Conservation (phyloP, 306 rosid genomes). For the Trifolium repens region DNA sequence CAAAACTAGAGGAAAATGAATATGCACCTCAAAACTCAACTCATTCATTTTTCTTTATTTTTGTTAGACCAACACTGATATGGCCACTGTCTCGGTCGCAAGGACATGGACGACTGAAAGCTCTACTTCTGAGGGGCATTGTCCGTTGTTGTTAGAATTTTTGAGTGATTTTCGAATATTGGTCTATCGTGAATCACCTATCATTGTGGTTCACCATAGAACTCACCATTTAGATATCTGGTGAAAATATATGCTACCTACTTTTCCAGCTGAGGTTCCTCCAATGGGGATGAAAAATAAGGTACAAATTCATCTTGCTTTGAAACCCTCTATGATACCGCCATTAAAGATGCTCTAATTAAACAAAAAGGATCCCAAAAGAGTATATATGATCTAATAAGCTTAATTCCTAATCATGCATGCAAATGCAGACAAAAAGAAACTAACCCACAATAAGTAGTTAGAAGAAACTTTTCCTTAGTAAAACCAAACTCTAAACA, state of each 20-base stretch:
- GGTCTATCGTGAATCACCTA: not conserved
- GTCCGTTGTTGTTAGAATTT: not conserved
- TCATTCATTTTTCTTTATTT: not conserved
- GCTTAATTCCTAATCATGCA: not conserved
- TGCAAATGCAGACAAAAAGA: not conserved
- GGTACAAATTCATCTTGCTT: no score
- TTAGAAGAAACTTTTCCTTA: conserved; percentile 8
- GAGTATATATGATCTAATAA: not conserved
- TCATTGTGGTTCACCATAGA: not conserved
- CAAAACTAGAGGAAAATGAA: not conserved
- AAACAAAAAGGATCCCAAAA: not conserved
- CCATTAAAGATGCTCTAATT: no score
- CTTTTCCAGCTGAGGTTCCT: no score
- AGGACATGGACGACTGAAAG: not conserved
- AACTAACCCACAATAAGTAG: conserved; percentile 7
- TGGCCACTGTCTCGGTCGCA: not conserved
- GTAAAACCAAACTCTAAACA: not conserved
- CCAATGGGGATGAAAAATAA: no score
- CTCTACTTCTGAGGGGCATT: not conserved
- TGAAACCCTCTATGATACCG: no score
- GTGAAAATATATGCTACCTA: no score
- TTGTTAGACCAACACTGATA: not conserved
- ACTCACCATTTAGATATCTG: not conserved
- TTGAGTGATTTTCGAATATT: not conserved
- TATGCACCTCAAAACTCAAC: not conserved